Evolutionary conservation across 345 rosid species (phyloP), one percentile per base, ranked within the genome.

Genomic region (Corymbia maculata): DNA sequence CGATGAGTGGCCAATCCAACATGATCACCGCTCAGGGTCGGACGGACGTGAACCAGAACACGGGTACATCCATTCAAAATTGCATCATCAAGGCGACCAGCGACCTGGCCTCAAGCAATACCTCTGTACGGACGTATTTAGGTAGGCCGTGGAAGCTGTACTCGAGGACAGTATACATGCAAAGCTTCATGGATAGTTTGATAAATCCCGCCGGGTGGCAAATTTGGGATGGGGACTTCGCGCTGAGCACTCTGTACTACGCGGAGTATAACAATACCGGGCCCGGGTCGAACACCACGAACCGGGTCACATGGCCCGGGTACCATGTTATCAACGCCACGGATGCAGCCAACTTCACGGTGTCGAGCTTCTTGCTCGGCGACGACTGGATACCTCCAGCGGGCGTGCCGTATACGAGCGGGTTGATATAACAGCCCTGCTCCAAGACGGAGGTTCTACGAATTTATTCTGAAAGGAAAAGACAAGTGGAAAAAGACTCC

Each of bases 91-190:
- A 22, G 52, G 92, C 91, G 10, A 90, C 92, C 4, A 68, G 51
- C 28, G 94, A 90, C 52, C 64, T 94, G 85, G 92, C 93, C 4
- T 42, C 89, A 11, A 88, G 90, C 88, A 80, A 88, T 53, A 59
- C 70, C n/a, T 80, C 85, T 2, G 89, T 86, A 21, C 32, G 45
- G 50, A 79, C 91, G 0, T 90, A 88, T 85, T 66, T 85, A 42
- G 99, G 98, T 30, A 88, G 99, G 89, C 99, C 99, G 8, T 97
- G 99, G 98, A 97, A 97, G 89, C 91, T 92, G 88, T 96, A 95
- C 86, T 94, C 98, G 14, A 91, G 96, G 42, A 93, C 97, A 6
- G 95, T 97, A 52, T 92, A 89, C 87, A 93, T 96, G 96, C 94
- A 94, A 82, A 91, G 88, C 64, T 93, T 75, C 88, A 61, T 96